A percentile compares a stretch with the other conserved stretches of the same genome.
phyloP scores from a whole-genome alignment of 2,329 filamentous ascomycete genomes.

The Fusarium torulosum region DNA sequence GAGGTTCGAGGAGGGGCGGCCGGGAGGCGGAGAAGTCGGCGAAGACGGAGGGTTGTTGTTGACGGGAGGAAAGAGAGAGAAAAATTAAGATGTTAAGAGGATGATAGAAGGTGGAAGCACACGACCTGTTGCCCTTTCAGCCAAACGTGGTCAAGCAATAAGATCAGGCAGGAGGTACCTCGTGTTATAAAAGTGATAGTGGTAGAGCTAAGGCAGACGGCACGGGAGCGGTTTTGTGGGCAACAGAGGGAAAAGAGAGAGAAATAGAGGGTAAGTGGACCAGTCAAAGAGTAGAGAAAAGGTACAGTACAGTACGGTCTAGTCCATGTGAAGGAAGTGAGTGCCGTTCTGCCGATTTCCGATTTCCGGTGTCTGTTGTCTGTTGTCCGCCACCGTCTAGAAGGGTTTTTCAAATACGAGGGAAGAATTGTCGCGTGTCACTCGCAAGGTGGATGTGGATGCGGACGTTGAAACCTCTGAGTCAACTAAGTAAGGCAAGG shows the following conservation, averaged over 20 bases:
- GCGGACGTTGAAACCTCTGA: slow-evolving; percentile 7
- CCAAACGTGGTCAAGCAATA: slow-evolving; percentile 26
- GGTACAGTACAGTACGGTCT: slow-evolving; percentile 12
- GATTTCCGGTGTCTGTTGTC: slow-evolving; percentile 5
- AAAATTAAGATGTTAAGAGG: slow-evolving; percentile 5
- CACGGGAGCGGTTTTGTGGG: slow-evolving; percentile 45
- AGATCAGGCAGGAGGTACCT: slow-evolving; percentile 5
- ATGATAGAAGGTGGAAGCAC: slow-evolving; percentile 48
- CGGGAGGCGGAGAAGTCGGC: slow-evolving; percentile 32
- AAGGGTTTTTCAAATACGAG: slow-evolving; percentile 31
- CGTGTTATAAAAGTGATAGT: slow-evolving; percentile 22
- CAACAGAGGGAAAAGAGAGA: slow-evolving; percentile 2
- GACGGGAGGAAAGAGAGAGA: slow-evolving; percentile 12
- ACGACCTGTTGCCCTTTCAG: slow-evolving; percentile 57
- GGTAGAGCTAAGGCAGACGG: slow-evolving; percentile 29
- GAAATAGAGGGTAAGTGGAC: slow-evolving; percentile 43
- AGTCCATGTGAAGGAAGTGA: slow-evolving; percentile 45
- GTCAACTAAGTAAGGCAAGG: not conserved
- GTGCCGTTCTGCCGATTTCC: slow-evolving; percentile 11
- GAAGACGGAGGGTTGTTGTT: slow-evolving; percentile 16
- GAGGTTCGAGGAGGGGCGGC: slow-evolving; percentile 31
- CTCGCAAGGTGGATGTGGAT: slow-evolving; percentile 14
- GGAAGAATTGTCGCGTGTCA: slow-evolving; percentile 33
- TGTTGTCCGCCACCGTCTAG: slow-evolving; percentile 32
- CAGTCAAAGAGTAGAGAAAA: slow-evolving; percentile 45